A percentile compares a stretch with the other conserved stretches of the same genome.
Evolutionary conservation across 1,284 basidiomycete genomes (phyloP).

Genomic region (Puccinia polysora): DNA sequence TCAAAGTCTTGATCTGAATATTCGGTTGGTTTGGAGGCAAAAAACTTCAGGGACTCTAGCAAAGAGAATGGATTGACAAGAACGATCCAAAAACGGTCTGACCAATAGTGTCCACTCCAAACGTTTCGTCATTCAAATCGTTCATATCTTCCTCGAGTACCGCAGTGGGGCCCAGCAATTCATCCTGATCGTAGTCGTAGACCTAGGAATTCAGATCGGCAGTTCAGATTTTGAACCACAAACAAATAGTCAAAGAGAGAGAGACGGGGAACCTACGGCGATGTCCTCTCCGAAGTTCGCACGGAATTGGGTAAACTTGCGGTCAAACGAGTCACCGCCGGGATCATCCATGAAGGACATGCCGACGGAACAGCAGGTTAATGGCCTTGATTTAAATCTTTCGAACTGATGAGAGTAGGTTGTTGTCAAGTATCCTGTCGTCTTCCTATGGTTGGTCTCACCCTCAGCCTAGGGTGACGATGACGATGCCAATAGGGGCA

Average conservation of each 20-base stretch:
- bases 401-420: no score
- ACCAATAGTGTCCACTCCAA: constrained; percentile 44
- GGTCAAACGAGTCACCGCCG: constrained; percentile 30
- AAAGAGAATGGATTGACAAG: not conserved
- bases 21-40: not conserved
- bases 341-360: constrained; percentile 35
- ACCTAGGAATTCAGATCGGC: constrained; percentile 12
- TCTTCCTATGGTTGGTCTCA: no score
- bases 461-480: no score
- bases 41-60: not conserved
- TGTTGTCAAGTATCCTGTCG: no score
- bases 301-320: constrained; percentile 36
- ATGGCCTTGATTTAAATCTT: no score
- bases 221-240: not conserved
- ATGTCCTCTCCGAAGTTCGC: constrained; percentile 44
- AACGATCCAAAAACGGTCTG: not conserved
- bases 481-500: no score
- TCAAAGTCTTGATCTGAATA: constrained; percentile 41
- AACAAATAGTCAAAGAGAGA: not conserved
- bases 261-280: constrained; percentile 15
- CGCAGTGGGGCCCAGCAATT: constrained; percentile 60
- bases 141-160: constrained; percentile 65
- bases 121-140: constrained; percentile 44
- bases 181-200: constrained; percentile 15
- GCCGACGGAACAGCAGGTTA: not conserved